Base-by-base conservation (phyloP, 2,329 filamentous ascomycete species). In the Microcera coccophila region DNA sequence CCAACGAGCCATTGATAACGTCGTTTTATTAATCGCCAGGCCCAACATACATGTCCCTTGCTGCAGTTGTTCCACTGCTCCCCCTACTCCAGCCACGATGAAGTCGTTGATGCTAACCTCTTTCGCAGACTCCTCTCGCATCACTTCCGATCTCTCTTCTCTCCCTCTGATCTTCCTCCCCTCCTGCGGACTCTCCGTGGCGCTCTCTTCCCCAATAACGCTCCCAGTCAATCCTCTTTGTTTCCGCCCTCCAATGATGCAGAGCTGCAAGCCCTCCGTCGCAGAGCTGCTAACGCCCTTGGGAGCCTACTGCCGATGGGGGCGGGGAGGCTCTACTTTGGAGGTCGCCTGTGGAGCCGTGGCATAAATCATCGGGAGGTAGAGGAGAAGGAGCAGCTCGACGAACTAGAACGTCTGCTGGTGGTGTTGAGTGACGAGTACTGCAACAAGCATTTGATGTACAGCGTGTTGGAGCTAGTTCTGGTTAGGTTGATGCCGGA, bases 371-470 rank as follows among this genome's bases (percentile, higher is more conserved):
- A 54, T 45, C 51, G 43, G 17, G 56, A 48, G 35, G 44, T 45
- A 41, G 53, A 57, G 26, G 54, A 59, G 39, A 67, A 70, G 48
- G 68, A 67, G 37, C 71, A 81, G 44, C 65, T 81, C 34, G 65
- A 69, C 47, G 76, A 84, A 54, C 75, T 88, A 50, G 79, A 83
- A 58, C 69, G 78, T 19, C 71, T 90, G 35, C 72, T 97, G 36
- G 81, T 85, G 55, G 72, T 90, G 28, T 84, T 95, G 53, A 79
- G 78, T 14, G 90, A 96, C 65, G 73, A 78, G 39, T 95, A 95
- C 68, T 85, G 90, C 67, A 98, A 98, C 68, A 94, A 90, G 69
- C 90, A 96, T 68, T 71, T 97, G 22, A 71, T 95, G 54, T 95
- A 95, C 60, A 75, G 81, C 34, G 73, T 93, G 36, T 69, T 97